Evolutionary conservation across 2,329 filamentous ascomycete species (phyloP).

Genomic region (Trichoderma sp.): DNA sequence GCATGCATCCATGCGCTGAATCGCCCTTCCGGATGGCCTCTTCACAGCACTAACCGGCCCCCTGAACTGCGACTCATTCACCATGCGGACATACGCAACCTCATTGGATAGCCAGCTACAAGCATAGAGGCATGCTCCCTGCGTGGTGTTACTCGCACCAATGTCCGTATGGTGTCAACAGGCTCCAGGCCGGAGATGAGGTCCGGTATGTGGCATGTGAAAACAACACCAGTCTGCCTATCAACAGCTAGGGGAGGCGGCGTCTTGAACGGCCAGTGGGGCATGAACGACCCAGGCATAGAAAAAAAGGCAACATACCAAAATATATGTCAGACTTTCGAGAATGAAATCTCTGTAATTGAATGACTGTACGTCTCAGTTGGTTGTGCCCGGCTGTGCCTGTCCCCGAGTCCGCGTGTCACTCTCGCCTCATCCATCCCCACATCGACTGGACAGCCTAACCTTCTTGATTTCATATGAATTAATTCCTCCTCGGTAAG

Average conservation of each 20-base stretch:
- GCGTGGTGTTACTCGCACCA: neutral
- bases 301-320: neutral
- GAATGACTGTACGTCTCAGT: neutral
- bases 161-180: neutral
- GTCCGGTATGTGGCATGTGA: neutral
- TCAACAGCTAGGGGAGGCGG: neutral
- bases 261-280: neutral
- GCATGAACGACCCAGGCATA: neutral
- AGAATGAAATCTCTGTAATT: neutral
- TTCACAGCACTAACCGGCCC: neutral
- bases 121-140: neutral
- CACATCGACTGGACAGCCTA: neutral
- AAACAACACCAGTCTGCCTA: neutral
- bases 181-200: conserved; percentile 5
- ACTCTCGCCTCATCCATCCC: neutral
- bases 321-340: neutral
- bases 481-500: neutral
- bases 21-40: neutral
- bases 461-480: neutral
- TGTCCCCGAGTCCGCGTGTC: neutral
- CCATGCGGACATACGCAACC: neutral
- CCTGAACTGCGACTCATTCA: neutral
- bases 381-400: neutral
- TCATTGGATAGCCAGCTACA: neutral
- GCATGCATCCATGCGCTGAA: neutral